Base-by-base conservation (phyloP, 257 asterid species). In the Lantana camara region DNA sequence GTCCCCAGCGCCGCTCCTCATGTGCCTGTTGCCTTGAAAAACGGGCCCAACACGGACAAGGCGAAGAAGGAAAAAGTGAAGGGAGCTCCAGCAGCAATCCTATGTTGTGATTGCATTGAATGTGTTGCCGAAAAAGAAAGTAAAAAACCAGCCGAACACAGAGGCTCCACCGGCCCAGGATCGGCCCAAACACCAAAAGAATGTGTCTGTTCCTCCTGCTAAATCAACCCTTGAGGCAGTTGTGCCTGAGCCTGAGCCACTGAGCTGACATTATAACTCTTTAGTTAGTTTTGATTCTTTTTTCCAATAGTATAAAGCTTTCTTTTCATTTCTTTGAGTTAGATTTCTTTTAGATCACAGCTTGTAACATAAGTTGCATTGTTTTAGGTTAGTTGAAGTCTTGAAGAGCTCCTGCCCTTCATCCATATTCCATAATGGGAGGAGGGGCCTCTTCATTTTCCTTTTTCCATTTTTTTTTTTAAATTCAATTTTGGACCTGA, bases 101-200 rank as follows among this genome's bases (percentile, higher is more conserved):
- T 10, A 81, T 60, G 46, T 27, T 5, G 32, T 32, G 5, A 67
- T 65, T 44, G 67, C 80, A 58, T 50, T 76, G 22, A 80, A 86
- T 21, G 47, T 55, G 3, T 35, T 80, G 19, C 75, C 68, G 13
- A 69, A 74, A 58, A 86, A 82, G 85, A 92, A 89, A 76, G 52
- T 82, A 1, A 85, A 83, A 64, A 75, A 75, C 71, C 86, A 81
- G 76, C 76, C 77, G 6, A 80, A 68, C 24, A 16, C 68, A 0
- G 82, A 70, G 24, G 57, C 66, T 22, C 47, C 66, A 20, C 80
- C 71, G 69, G 73, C 41, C 22, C 87, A 75, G 34, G 75, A 77
- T 32, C 75, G 62, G 24, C 57, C 67, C 63, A 79, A 75, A 64
- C 75, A 68, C 51, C 81, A 63, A 32, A 82, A 74, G 68, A 77